These are phyloP conservation scores for Phaeosphaeriaceae sp. DNA, from an alignment of 2,329 filamentous ascomycete species.

Conservation along the genomic window DNA sequence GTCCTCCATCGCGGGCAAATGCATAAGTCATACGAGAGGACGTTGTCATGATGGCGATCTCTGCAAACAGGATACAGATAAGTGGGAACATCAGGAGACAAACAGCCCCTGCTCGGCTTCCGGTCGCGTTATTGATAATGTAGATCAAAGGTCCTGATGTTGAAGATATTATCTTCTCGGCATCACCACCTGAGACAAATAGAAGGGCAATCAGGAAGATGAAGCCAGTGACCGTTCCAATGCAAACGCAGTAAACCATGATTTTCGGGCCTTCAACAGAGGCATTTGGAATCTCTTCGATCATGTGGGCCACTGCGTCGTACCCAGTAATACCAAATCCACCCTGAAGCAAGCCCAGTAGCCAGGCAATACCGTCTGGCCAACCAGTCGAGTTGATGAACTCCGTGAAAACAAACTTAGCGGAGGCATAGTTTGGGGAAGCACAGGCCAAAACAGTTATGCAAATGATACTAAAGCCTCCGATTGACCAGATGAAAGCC, in stretches of 20 bases:
- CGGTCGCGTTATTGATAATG: slow-evolving; percentile 68
- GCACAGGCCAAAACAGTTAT: slow-evolving; percentile 72
- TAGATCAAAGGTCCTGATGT: slow-evolving; percentile 65
- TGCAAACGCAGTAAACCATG: slow-evolving; percentile 69
- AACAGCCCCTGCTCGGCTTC: slow-evolving; percentile 65
- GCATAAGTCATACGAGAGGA: slow-evolving; percentile 71
- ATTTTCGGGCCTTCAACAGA: slow-evolving; percentile 67
- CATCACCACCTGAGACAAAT: slow-evolving; percentile 65
- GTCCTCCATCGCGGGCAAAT: slow-evolving; percentile 70
- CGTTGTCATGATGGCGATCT: slow-evolving; percentile 69
- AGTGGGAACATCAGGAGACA: slow-evolving; percentile 72
- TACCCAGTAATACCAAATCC: slow-evolving; percentile 62
- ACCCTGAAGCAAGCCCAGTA: slow-evolving; percentile 59
- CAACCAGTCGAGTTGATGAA: slow-evolving; percentile 74
- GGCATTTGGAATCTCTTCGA: slow-evolving; percentile 66
- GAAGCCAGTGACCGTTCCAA: slow-evolving; percentile 67
- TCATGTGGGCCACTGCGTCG: slow-evolving; percentile 62
- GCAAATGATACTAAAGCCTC: slow-evolving; percentile 72
- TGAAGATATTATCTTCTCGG: slow-evolving; percentile 62
- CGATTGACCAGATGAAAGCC: slow-evolving; percentile 74
- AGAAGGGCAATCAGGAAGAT: slow-evolving; percentile 68
- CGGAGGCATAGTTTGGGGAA: slow-evolving; percentile 68
- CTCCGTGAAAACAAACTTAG: slow-evolving; percentile 67
- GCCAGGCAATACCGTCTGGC: slow-evolving; percentile 69
- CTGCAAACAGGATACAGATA: slow-evolving; percentile 68